phyloP scores from a whole-genome alignment of 2,329 filamentous ascomycete genomes.

The Graphium sp. region DNA sequence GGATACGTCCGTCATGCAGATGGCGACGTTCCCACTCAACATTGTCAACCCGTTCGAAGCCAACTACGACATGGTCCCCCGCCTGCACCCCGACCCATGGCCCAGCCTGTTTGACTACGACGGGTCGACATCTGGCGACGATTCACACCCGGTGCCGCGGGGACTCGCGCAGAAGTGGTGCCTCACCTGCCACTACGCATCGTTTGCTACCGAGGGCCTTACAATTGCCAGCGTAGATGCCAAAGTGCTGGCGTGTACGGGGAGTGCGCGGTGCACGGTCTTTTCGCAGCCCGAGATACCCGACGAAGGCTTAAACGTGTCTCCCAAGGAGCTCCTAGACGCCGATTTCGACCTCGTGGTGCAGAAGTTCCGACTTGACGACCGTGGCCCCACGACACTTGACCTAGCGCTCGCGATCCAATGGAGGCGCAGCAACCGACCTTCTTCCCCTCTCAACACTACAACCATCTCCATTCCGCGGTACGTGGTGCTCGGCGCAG shows the following conservation, averaged over 20 bases:
- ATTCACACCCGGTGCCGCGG: conserved; percentile 13
- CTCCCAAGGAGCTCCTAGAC: conserved; percentile 53
- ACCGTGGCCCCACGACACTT: conserved; percentile 57
- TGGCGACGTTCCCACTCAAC: conserved; percentile 48
- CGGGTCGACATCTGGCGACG: conserved; percentile 18
- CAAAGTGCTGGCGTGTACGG: conserved; percentile 39
- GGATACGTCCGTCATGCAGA: conserved; percentile 67
- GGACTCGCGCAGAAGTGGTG: conserved; percentile 74
- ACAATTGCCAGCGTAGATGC: conserved; percentile 46
- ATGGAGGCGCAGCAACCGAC: conserved; percentile 48
- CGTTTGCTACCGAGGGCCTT: conserved; percentile 60
- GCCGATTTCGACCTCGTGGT: conserved; percentile 57
- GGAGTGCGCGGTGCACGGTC: conserved; percentile 41
- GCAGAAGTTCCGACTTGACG: conserved; percentile 66
- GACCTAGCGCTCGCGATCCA: conserved; percentile 59
- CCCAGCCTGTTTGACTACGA: conserved; percentile 67
- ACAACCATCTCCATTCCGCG: conserved; percentile 63
- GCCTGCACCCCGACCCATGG: conserved; percentile 65
- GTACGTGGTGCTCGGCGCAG: conserved; percentile 63
- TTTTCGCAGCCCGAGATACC: conserved; percentile 20
- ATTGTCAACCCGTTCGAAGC: conserved; percentile 80
- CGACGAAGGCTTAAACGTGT: conserved; percentile 29
- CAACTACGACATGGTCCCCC: conserved; percentile 73
- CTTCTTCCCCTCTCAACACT: conserved; percentile 27
- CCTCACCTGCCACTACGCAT: conserved; percentile 55